A percentile compares a stretch with the other conserved stretches of the same genome.
Evolutionary conservation across 192 early-diverging fungal genomes (phyloP).

Genomic region (Gamsiella multidivaricata): DNA sequence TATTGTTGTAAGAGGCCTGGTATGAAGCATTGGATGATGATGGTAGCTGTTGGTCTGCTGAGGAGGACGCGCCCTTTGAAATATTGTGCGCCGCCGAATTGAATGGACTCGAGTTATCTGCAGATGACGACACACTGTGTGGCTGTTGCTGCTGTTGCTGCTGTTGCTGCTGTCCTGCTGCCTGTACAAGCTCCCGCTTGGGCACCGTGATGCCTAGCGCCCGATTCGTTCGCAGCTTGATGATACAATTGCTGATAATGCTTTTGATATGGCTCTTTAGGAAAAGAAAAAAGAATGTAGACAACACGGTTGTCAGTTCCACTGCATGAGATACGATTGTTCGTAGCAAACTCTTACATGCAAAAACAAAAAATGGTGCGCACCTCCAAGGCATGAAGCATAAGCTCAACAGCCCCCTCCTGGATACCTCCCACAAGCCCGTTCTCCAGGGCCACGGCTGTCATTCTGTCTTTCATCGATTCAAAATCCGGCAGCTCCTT

Average conservation of each 20-base stretch:
- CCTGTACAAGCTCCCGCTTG: slow-evolving; percentile 2
- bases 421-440: slow-evolving; percentile 73
- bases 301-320: not conserved
- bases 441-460: slow-evolving; percentile 73
- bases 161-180: slow-evolving; percentile 9
- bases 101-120: not conserved
- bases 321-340: too few relatives aligned
- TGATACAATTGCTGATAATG: slow-evolving; percentile 73
- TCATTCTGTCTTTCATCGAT: slow-evolving; percentile 73
- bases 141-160: not conserved
- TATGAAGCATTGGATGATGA: slow-evolving; percentile 1
- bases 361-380: not conserved
- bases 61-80: slow-evolving; percentile 5
- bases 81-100: too few relatives aligned
- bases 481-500: slow-evolving; percentile 75
- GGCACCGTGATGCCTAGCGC: slow-evolving; percentile 62
- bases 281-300: not conserved
- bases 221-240: slow-evolving; percentile 72
- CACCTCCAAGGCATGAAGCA: slow-evolving; percentile 77
- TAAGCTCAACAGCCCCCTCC: slow-evolving; percentile 68
- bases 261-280: slow-evolving; percentile 71
- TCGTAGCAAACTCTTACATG: not conserved
- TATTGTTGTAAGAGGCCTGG: slow-evolving; percentile 21
- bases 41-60: slow-evolving; percentile 48
- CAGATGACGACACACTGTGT: too few relatives aligned